Evolutionary conservation across 331 rosid species (phyloP).

Genomic region (Phaseolus coccineus): DNA sequence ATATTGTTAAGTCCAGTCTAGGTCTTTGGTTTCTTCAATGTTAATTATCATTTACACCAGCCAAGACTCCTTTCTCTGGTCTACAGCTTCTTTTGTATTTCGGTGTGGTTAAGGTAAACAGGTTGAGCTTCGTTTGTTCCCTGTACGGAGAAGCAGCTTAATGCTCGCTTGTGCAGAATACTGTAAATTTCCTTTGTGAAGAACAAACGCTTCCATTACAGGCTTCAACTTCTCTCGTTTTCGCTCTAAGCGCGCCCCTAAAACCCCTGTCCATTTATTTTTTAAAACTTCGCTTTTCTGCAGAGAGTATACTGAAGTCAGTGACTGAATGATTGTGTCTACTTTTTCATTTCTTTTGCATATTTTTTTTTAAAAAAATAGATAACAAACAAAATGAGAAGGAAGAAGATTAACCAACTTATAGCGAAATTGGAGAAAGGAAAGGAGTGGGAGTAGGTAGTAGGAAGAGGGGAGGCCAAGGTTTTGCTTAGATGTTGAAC

Average conservation of each 20-base stretch:
- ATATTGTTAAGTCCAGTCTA: slow-evolving; percentile 44
- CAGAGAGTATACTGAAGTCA: slow-evolving; percentile 43
- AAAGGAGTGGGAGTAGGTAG: slow-evolving; percentile 16
- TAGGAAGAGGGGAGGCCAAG: slow-evolving; percentile 8
- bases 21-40: slow-evolving; percentile 37
- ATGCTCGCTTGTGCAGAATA: slow-evolving; percentile 45
- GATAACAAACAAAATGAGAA: background rate
- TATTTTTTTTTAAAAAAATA: background rate
- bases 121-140: slow-evolving; percentile 52
- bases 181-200: slow-evolving; percentile 49
- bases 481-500: slow-evolving; percentile 42
- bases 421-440: slow-evolving; percentile 39
- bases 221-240: slow-evolving; percentile 7
- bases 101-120: slow-evolving; percentile 36
- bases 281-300: slow-evolving; percentile 38
- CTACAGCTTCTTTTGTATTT: slow-evolving; percentile 51
- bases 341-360: background rate
- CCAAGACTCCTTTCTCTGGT: slow-evolving; percentile 43
- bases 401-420: slow-evolving; percentile 17
- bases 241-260: slow-evolving; percentile 39
- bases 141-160: slow-evolving; percentile 42
- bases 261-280: slow-evolving; percentile 53
- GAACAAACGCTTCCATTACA: slow-evolving; percentile 44
- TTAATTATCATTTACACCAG: background rate
- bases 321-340: slow-evolving; percentile 40